Percentiles rank a stretch among this genome's conserved stretches.
Conservation (phyloP, 345 rosid genomes). For the Sisymbrium altissimum region DNA sequence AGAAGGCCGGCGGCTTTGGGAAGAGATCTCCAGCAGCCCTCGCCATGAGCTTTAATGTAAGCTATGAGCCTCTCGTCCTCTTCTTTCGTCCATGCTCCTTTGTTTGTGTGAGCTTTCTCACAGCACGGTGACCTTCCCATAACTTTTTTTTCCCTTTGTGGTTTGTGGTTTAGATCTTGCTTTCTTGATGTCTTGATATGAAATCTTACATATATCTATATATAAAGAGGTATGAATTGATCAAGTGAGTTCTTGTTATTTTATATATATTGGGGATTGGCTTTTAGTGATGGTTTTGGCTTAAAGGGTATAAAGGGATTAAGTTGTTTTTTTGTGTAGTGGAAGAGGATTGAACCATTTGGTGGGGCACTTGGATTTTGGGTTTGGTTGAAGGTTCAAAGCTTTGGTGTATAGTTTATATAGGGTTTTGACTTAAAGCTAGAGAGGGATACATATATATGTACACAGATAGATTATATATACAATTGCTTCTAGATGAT, state of each 20-base stretch:
- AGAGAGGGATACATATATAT: background rate
- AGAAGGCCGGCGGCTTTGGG: constrained; percentile 72
- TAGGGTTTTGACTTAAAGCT: constrained; percentile 35
- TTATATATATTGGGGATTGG: background rate
- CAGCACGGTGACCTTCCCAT: constrained; percentile 84
- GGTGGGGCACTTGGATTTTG: constrained; percentile 38
- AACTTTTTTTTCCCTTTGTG: background rate
- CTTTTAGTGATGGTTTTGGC: constrained; percentile 24
- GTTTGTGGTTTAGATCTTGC: constrained; percentile 21
- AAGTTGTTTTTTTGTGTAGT: constrained; percentile 12
- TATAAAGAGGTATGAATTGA: background rate
- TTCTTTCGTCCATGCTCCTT: constrained; percentile 68
- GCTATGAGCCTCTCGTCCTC: constrained; percentile 51
- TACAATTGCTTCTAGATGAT: constrained; percentile 29
- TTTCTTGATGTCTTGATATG: background rate
- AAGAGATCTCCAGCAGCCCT: constrained; percentile 73
- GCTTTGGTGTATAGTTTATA: constrained; percentile 34
- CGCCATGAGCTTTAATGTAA: constrained; percentile 64
- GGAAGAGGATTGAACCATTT: constrained; percentile 22
- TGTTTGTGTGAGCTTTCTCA: constrained; percentile 72
- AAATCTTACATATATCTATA: constrained; percentile 16
- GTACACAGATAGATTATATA: background rate
- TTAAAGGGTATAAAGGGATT: constrained; percentile 31
- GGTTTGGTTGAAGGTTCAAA: constrained; percentile 36
- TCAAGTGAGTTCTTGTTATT: background rate